phyloP scores from a whole-genome alignment of 805 yeast species.

The Kodamaea jinghongensis region DNA sequence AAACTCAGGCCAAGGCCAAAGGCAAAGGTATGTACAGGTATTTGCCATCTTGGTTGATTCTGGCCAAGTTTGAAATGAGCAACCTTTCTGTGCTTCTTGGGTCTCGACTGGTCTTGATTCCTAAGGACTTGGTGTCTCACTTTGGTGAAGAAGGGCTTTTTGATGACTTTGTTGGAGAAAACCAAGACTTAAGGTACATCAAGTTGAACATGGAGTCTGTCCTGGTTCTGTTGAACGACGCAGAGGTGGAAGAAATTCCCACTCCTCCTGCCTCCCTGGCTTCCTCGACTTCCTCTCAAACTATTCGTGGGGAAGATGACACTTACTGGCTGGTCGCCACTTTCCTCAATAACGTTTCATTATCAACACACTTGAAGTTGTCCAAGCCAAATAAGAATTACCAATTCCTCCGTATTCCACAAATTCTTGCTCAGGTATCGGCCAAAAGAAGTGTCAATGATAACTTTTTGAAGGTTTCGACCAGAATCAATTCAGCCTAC shows the following conservation, averaged over 20 bases:
- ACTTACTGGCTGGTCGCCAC: slow-evolving; percentile 24
- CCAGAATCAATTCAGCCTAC: not conserved
- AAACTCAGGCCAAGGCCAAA: not conserved
- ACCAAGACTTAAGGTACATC: slow-evolving; percentile 20
- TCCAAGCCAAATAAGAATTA: slow-evolving; percentile 9
- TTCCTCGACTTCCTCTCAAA: slow-evolving; percentile 28
- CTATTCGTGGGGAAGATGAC: slow-evolving; percentile 14
- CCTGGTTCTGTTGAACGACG: not conserved
- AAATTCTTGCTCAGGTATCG: slow-evolving; percentile 11
- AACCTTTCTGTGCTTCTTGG: slow-evolving; percentile 27
- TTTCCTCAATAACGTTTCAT: slow-evolving; percentile 16
- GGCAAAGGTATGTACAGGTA: slow-evolving; percentile 15
- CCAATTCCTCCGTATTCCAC: slow-evolving; percentile 23
- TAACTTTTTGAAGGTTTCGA: slow-evolving; percentile 8
- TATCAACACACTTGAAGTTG: slow-evolving; percentile 14
- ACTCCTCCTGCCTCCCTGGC: slow-evolving; percentile 8
- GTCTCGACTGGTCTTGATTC: slow-evolving; percentile 39
- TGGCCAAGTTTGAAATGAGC: slow-evolving; percentile 17
- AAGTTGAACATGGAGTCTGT: slow-evolving; percentile 15
- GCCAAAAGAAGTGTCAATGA: slow-evolving; percentile 14
- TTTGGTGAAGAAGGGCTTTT: slow-evolving; percentile 13
- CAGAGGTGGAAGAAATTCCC: not conserved
- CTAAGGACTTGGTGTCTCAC: slow-evolving; percentile 17
- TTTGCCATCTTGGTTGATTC: slow-evolving; percentile 36
- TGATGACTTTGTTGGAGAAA: slow-evolving; percentile 17